Evolutionary conservation across 2,329 filamentous ascomycete species (phyloP).

Genomic region (Emmonsiellopsis sp.): DNA sequence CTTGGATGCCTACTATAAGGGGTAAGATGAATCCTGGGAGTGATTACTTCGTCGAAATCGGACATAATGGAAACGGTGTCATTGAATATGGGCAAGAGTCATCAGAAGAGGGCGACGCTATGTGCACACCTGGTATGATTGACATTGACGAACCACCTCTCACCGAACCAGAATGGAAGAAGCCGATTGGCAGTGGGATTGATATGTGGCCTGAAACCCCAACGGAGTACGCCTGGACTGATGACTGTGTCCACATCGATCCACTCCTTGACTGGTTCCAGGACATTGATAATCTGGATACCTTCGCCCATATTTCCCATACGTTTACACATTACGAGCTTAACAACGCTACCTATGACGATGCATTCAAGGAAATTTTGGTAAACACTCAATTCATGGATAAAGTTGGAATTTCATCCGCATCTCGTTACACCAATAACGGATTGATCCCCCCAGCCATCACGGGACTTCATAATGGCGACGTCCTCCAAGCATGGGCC

Average conservation of each 20-base stretch:
- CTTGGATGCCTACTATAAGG: constrained; percentile 33
- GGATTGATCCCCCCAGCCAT: constrained; percentile 56
- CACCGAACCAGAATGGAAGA: constrained; percentile 41
- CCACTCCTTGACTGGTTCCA: constrained; percentile 46
- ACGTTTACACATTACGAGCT: constrained; percentile 52
- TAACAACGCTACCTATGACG: constrained; percentile 51
- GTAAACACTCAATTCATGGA: constrained; percentile 53
- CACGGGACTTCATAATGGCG: constrained; percentile 55
- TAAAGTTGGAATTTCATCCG: constrained; percentile 41
- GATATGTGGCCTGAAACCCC: constrained; percentile 40
- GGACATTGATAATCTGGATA: constrained; percentile 40
- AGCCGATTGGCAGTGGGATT: constrained; percentile 42
- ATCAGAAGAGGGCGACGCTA: constrained; percentile 12
- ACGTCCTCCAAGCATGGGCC: constrained; percentile 50
- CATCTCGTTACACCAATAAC: constrained; percentile 40
- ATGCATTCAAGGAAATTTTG: constrained; percentile 47
- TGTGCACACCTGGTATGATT: constrained; percentile 31
- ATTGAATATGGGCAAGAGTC: constrained; percentile 26
- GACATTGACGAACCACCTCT: constrained; percentile 38
- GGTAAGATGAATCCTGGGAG: constrained; percentile 43
- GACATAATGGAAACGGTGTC: constrained; percentile 48
- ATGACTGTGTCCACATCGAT: constrained; percentile 42
- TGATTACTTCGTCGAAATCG: constrained; percentile 44
- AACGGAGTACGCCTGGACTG: constrained; percentile 40
- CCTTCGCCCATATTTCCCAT: constrained; percentile 51